Conservation (phyloP, 108 stramenopile genomes). For the Cyclotella sp. region DNA sequence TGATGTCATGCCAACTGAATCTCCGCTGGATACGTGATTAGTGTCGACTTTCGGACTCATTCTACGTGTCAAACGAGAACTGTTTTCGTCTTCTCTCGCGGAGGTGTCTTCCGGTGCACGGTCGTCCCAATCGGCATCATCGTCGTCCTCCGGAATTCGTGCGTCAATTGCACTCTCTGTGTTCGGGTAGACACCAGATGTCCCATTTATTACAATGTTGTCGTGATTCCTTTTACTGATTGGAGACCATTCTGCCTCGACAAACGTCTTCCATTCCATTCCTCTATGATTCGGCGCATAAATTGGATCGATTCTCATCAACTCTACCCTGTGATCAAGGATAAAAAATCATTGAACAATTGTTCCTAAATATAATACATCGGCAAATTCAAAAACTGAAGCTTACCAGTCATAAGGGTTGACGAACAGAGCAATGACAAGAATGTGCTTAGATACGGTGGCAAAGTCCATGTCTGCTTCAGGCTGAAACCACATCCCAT, state of each 20-base stretch:
- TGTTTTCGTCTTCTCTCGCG: background rate
- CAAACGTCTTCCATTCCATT: constrained; percentile 38
- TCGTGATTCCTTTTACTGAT: background rate
- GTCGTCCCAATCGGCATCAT: constrained; percentile 25
- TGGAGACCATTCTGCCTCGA: constrained; percentile 30
- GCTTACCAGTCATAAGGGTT: constrained; percentile 63
- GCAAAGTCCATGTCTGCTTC: constrained; percentile 9
- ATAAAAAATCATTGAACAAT: background rate
- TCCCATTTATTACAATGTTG: background rate
- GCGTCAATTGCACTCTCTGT: too few relatives aligned
- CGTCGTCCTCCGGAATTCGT: constrained; percentile 19
- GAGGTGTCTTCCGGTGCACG: background rate
- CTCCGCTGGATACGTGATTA: background rate
- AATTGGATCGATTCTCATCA: constrained; percentile 55
- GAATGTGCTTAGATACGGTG: constrained; percentile 15
- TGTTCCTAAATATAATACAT: background rate
- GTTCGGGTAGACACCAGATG: background rate
- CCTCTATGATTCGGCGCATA: constrained; percentile 41
- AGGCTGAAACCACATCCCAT: constrained; percentile 17
- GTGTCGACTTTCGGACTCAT: too few relatives aligned
- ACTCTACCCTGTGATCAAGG: constrained; percentile 37
- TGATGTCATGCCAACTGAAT: background rate
- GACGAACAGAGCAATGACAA: constrained; percentile 46
- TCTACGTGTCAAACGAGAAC: too few relatives aligned
- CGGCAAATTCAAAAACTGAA: background rate